Conservation (phyloP, 257 asterid genomes). For the Datura wrightii region DNA sequence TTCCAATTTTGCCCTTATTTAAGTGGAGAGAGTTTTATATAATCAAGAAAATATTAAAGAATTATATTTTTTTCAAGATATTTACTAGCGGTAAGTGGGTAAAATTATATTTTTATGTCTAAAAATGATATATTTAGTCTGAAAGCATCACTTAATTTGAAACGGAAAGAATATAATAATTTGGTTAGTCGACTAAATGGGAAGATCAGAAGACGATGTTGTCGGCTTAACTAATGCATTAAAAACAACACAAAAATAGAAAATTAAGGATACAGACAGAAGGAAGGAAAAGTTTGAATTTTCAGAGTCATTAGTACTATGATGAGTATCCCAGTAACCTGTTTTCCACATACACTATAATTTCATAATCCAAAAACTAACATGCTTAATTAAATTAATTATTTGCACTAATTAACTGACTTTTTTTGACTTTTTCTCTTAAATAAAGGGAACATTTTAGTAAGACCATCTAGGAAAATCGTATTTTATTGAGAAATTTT, state of each 20-base stretch:
- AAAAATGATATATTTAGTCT: too few relatives aligned
- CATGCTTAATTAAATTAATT: background rate
- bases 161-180: background rate
- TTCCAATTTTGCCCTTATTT: too few relatives aligned
- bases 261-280: background rate
- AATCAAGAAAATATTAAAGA: too few relatives aligned
- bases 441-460: background rate
- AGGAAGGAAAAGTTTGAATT: background rate
- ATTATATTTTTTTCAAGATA: too few relatives aligned
- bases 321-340: background rate
- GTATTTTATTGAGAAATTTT: background rate
- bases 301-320: background rate
- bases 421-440: background rate
- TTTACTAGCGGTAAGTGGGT: too few relatives aligned
- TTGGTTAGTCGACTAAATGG: background rate
- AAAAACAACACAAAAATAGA: background rate
- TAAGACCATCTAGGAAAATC: background rate
- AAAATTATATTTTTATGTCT: too few relatives aligned
- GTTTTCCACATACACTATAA: conserved; percentile 14
- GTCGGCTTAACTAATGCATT: conserved; percentile 23
- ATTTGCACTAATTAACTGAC: background rate
- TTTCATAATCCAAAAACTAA: background rate
- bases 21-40: too few relatives aligned
- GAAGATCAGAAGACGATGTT: background rate
- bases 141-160: too few relatives aligned